Evolutionary conservation across 768 basidiomycete species (phyloP).

Genomic region (Amanita thiersii): DNA sequence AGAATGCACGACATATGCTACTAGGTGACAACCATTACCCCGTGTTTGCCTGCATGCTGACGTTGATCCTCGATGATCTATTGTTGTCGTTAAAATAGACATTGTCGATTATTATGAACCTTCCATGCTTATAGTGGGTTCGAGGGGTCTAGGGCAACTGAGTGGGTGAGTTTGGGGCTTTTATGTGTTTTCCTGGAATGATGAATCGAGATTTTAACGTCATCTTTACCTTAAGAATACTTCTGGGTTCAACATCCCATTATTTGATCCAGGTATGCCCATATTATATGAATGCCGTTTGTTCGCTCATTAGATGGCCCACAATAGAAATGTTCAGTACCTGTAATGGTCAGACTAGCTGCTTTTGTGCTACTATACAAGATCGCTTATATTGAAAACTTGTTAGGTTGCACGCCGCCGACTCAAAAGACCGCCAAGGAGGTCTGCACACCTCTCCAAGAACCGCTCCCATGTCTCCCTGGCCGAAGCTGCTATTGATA

Average conservation of each 20-base stretch:
- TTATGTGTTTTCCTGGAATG: background rate
- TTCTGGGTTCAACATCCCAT: conserved; percentile 92
- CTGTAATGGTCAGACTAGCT: conserved; percentile 82
- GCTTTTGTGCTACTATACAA: background rate
- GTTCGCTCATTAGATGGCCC: conserved; percentile 1
- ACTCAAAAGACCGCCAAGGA: conserved; percentile 79
- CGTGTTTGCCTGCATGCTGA: too few relatives aligned
- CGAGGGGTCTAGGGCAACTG: conserved; percentile 80
- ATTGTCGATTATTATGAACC: conserved; percentile 85
- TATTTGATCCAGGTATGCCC: conserved; percentile 71
- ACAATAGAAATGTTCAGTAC: conserved; percentile 79
- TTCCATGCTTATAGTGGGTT: conserved; percentile 90
- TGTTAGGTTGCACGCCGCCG: conserved; percentile 72
- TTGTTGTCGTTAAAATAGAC: conserved; percentile 30
- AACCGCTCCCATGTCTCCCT: conserved; percentile 80
- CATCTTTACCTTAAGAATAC: conserved; percentile 44
- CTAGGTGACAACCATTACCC: too few relatives aligned
- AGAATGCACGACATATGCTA: conserved; percentile 86
- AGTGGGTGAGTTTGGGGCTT: conserved; percentile 52
- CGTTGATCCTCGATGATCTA: conserved; percentile 1
- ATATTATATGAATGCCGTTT: background rate
- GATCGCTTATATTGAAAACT: conserved; percentile 2
- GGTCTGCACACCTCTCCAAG: conserved; percentile 71
- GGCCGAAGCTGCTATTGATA: conserved; percentile 83
- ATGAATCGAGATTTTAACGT: conserved; percentile 5